Percentiles rank a stretch among this genome's conserved stretches.
These are phyloP conservation scores for Penicillium flavigenum DNA, from an alignment of 495 filamentous ascomycete species.

Conservation along the genomic window DNA sequence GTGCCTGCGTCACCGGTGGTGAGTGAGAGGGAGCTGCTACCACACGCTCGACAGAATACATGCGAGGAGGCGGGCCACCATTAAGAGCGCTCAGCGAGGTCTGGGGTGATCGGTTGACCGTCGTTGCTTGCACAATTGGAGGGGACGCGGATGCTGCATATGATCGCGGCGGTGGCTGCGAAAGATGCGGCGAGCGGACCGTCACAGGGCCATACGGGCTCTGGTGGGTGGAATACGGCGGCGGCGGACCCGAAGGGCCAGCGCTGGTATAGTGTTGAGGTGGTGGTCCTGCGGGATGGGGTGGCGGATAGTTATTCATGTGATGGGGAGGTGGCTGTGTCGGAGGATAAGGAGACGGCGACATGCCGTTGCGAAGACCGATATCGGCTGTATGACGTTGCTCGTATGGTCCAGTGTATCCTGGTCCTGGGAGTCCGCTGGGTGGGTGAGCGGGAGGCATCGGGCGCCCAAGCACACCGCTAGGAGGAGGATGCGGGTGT, in stretches of 20 bases:
- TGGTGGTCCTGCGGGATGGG: conserved; percentile 32
- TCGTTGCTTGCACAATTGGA: conserved; percentile 44
- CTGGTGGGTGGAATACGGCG: conserved; percentile 39
- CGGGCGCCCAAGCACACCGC: conserved; percentile 35
- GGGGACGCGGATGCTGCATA: conserved; percentile 50
- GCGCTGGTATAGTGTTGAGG: conserved; percentile 34
- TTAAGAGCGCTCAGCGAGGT: conserved; percentile 42
- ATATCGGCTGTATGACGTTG: conserved; percentile 29
- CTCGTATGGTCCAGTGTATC: conserved; percentile 36
- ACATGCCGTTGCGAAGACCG: conserved; percentile 40
- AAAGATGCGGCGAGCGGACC: conserved; percentile 42
- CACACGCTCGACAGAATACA: conserved; percentile 39
- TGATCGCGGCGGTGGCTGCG: conserved; percentile 38
- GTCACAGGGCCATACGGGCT: conserved; percentile 43
- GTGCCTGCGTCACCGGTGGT: conserved; percentile 38
- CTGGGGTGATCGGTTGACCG: conserved; percentile 44
- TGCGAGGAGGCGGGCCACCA: conserved; percentile 37
- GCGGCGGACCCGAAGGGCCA: conserved; percentile 42
- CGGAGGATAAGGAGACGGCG: conserved; percentile 32
- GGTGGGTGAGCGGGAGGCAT: conserved; percentile 30
- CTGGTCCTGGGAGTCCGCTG: conserved; percentile 18
- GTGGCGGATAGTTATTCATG: conserved; percentile 35
- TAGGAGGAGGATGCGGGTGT: conserved; percentile 17
- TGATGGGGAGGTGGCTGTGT: conserved; percentile 30
- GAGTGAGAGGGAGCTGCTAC: conserved; percentile 39